Base-by-base conservation (phyloP, 1,284 basidiomycete species). In the Leccinum pallidistipes region DNA sequence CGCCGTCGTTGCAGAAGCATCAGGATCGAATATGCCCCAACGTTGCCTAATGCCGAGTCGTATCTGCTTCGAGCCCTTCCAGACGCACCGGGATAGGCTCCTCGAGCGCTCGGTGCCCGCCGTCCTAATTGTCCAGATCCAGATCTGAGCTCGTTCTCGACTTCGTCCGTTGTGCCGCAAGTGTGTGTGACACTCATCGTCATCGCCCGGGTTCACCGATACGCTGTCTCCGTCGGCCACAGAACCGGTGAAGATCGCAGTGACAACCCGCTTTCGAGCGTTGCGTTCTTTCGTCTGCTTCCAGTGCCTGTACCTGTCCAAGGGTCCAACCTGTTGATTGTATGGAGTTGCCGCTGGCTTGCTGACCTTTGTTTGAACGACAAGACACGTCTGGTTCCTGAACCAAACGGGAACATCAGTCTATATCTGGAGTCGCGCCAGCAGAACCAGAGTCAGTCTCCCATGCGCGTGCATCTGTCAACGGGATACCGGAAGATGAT, bases 391-490 rank as follows among this genome's bases (percentile, higher is more conserved):
- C 49, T 8, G 18, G 31, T 51, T 60, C 57, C 21, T 11, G 21
- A 14, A 11, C n/a, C 11, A n/a, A 24, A 27, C 16, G 10, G 6
- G 38, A 38, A 34, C 32, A 2, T 31, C 27, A 9, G 3, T n/a
- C 40, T 16, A 43, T 18, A 16, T 60, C 56, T 10, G 55, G 21
- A 12, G 24, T 40, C 3, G 29, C 1, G 24, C 58, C 38, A 32
- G 27, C 31, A 45, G 71, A 43, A 18, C 59, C 61, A 4, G 66
- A 62, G 53, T 73, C 71, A 21, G 21, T 21, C 43, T 73, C 71
- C 74, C 74, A 73, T 51, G 74, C 73, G 3, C 64, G 73, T 24
- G 66, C 72, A 36, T 73, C 72, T 51, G 32, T 62, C 18, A 76
- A 31, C 16, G 21, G 21, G 21, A 51, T 53, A 18, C 32, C 21